Evolutionary conservation across 225 moss, liverwort and hornwort species (phyloP), one percentile per base, ranked within the genome.

Genomic region (Straminergon stramineum): DNA sequence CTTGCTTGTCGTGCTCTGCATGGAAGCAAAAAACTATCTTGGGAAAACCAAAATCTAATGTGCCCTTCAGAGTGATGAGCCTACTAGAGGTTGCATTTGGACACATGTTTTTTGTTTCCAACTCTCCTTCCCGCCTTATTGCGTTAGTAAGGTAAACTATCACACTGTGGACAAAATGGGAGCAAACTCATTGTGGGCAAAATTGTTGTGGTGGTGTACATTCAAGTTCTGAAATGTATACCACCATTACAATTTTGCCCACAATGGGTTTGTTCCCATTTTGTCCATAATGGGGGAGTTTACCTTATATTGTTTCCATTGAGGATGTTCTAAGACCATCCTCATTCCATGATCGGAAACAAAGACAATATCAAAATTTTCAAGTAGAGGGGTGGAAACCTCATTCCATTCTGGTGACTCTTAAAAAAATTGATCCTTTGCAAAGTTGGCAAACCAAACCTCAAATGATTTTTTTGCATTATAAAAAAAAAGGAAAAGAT

Each of bases 341-440:
- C 0, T 30, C 7, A 74, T 1, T 45, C 2, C 0, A 11, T 48
- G 3, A 18, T 0, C 2, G 0, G 0, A 16, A 41, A 71, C 5
- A 70, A 0, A 15, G 26, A 26, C 1, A 26, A 1, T 26, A 15
- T 15, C 1, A 3, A 15, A 70, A 41, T 14, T 41, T 71, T 39
- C 14, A 23, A 70, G 4, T 14, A 1, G 26, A 24, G 1, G 41
- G 10, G 0, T 0, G 6, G 1, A 1, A 0, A 73, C 43, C 2
- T 43, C 28, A 45, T 30, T 74, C 4, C 1, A 0, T 27, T 43
- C 3, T 1, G 0, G 5, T 43, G 27, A 43, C 5, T 43, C 43
- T 10, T 18, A 17, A 2, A 48, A 28, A 45, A 6, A 45, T 28
- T 48, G 18, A 75, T 1, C 7, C 7, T 31, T 6, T 48, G 17